Conservation (phyloP, 2,329 filamentous ascomycete genomes). For the Exophiala xenobiotica region DNA sequence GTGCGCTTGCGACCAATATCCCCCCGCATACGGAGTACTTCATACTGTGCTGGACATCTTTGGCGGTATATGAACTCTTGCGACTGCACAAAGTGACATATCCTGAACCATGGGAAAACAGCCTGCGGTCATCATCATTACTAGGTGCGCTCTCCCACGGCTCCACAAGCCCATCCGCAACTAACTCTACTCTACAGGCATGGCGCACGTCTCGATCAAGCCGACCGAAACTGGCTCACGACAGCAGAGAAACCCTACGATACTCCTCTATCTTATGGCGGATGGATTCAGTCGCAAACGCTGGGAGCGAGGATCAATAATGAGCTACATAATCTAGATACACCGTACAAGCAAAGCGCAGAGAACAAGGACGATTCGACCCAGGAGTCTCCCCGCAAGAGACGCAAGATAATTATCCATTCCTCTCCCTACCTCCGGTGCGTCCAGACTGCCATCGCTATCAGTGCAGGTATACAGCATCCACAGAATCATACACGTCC, state of each 20-base stretch:
- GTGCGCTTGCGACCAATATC: too few relatives aligned
- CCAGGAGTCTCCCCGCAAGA: conserved; percentile 33
- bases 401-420: conserved; percentile 76
- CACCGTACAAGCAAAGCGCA: conserved; percentile 26
- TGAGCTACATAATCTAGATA: conserved; percentile 58
- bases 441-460: conserved; percentile 84
- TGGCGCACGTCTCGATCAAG: conserved; percentile 88
- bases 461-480: conserved; percentile 75
- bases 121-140: conserved; percentile 45
- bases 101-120: conserved; percentile 37
- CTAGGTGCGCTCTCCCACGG: conserved; percentile 35
- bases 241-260: conserved; percentile 93
- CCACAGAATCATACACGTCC: conserved; percentile 32
- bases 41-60: too few relatives aligned
- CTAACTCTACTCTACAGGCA: conserved; percentile 58
- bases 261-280: conserved; percentile 88
- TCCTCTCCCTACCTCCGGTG: conserved; percentile 93
- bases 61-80: conserved; percentile 1
- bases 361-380: conserved; percentile 21
- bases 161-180: neutral
- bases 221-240: conserved; percentile 92
- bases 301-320: conserved; percentile 81
- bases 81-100: neutral
- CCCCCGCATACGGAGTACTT: too few relatives aligned
- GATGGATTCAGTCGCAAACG: conserved; percentile 82